These are phyloP conservation scores for Colletotrichum neosansevieriae DNA, from an alignment of 2,329 filamentous ascomycete genomes.

Conservation along the genomic window DNA sequence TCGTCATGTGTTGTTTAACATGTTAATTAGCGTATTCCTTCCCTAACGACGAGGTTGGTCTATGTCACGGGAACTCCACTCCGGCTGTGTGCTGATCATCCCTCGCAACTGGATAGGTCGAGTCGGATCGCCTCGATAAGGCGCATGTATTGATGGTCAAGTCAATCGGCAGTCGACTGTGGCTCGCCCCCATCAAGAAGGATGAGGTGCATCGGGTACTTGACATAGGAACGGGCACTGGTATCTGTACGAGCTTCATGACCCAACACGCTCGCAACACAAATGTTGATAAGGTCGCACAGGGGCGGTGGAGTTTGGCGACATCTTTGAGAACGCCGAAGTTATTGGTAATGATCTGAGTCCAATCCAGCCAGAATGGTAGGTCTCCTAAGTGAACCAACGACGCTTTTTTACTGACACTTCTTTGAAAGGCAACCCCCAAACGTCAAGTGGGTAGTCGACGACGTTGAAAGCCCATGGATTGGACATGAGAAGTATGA, in stretches of 20 bases:
- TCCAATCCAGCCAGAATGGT: conserved; percentile 21
- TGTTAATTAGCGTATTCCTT: neutral
- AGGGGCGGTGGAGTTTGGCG: conserved; percentile 14
- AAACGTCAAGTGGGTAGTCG: conserved; percentile 45
- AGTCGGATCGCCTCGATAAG: conserved; percentile 47
- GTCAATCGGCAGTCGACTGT: conserved; percentile 52
- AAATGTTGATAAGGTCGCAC: too few relatives aligned
- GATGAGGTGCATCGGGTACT: conserved; percentile 1
- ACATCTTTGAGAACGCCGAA: conserved; percentile 1
- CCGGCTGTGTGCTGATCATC: accelerated
- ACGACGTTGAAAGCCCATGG: conserved; percentile 42
- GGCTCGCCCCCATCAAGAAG: conserved; percentile 53
- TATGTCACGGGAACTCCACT: neutral
- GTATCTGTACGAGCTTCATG: neutral
- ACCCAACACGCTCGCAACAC: too few relatives aligned
- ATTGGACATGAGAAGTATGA: neutral
- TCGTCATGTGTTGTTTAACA: neutral
- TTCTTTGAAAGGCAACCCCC: conserved; percentile 34
- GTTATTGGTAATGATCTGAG: conserved; percentile 29
- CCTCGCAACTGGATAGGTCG: neutral
- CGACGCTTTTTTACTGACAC: too few relatives aligned
- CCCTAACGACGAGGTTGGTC: neutral
- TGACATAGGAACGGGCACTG: too few relatives aligned
- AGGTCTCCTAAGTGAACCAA: too few relatives aligned
- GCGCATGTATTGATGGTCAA: conserved; percentile 54